Base-by-base conservation (phyloP, 2,329 filamentous ascomycete species). In the Cercospora sojina region DNA sequence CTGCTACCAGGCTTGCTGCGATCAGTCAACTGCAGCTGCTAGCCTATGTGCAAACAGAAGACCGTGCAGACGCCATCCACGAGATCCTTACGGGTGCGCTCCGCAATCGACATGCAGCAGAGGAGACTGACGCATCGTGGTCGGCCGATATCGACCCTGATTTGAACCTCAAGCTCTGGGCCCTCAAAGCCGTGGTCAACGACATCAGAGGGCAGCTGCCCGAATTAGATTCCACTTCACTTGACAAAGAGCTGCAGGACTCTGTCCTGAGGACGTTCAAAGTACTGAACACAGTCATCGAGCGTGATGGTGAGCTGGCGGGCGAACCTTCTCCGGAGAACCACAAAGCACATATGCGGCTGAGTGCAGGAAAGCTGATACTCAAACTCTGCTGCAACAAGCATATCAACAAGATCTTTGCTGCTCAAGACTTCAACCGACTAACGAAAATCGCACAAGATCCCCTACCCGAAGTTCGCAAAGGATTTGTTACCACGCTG, bases 151-250 rank as follows among this genome's bases (percentile, higher is more conserved):
- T 92, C 70, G 91, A 96, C 70, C 88, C 94, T 61, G 93, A 97
- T 74, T 90, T 92, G 16, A 86, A 89, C 67, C 90, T 93, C 20
- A 97, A 98, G 79, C 87, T 88, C 64, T 89, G 92, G 82, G 91
- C 93, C 1, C 81, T 98, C 57, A 94, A 90, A 76, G 90, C 93
- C 16, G 83, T 98, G 27, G 92, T 95, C 66, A 98, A 98, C 77
- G 88, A 91, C 62, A 84, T 97, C 18, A 88, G 93, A 43, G 90
- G 86, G 77, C 67, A 85, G 76, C 69, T 73, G 5, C 65, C 59
- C 8, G 67, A 66, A 9, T 29, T n/a, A 35, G 70, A 73, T n/a
- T 57, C 59, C 8, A 69, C 71, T 18, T 67, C 69, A 7, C 84
- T 81, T n/a, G 73, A 76, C 5, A 74, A 77, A 9, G 71, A 75